Evolutionary conservation across 805 yeast genomes (phyloP), one percentile per base, ranked within the genome.

Genomic region (Danielia oregonensis): DNA sequence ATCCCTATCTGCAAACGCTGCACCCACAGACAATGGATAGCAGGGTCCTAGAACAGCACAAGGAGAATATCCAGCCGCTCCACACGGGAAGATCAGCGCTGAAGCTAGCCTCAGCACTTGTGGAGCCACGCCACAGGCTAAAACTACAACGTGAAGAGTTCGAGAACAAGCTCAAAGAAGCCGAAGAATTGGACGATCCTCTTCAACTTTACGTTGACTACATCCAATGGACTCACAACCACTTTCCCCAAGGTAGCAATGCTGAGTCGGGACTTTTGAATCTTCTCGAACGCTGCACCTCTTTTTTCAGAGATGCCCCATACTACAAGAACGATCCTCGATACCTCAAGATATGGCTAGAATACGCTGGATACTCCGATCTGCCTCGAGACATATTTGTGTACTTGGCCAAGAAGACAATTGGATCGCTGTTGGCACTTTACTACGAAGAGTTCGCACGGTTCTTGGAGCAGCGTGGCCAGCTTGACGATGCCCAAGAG

Each of bases 271-370:
- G 87, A 0, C 63, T 87, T 32, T 57, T 87, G 3, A 63, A 59
- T 11, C 52, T 85, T 8, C 62, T 89, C 22, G 95, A 86, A 51
- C 63, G 81, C 30, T 82, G 93, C 46, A 80, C 94, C 0, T 72
- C 78, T 25, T 69, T 68, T 40, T 85, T 86, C 52, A 68, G 79
- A 48, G 85, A 82, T 45, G 73, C 71, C 21, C 59, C 60, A 0
- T 78, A 76, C 41, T 91, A 88, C 55, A 80, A 78, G 39, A 82
- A 89, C 54, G 97, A 91, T 54, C 78, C 91, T 1, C 61, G 97
- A 30, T 88, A 84, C 51, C 57, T 91, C 32, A 73, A 70, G 42
- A 70, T 88, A 2, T 91, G 98, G 97, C 57, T 89, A 25, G 79
- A 78, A 45, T 88, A 86, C 54, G 76, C 84, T 6, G 73, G 70